Evolutionary conservation across 2,329 filamentous ascomycete species (phyloP), one percentile per base, ranked within the genome.

Genomic region (Colletotrichum destructivum): DNA sequence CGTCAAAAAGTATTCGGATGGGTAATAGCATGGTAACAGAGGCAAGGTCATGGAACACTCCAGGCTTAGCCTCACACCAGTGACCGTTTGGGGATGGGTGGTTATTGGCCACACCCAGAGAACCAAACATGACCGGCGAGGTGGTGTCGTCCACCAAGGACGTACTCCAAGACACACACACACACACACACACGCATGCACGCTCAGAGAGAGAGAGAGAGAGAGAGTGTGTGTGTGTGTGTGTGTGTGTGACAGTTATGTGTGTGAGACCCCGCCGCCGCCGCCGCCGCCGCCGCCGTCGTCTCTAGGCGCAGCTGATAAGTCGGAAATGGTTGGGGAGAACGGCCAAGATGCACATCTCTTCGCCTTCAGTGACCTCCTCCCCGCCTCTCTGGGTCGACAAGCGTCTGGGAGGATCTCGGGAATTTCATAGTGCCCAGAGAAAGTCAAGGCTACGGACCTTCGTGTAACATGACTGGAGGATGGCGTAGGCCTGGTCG

Each of bases 141-240:
- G 54, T 57, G 67, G 62, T 51, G 65, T 62, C 42, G 65, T 47
- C 59, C 49, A 56, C 23, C 66, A 63, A 38, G 42, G 63, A n/a
- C 51, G 23, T 44, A 60, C 55, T 55, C 51, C 44, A 42, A 64
- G 52, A 64, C 40, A n/a, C 26, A 15, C 44, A 35, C 8, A 35
- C 31, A 64, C 40, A n/a, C 26, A 15, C 44, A 35, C 8, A 35
- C 31, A 11, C 31, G 1, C 8, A 11, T 7, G 31, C 31, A 35
- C 31, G 8, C 31, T 35, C 31, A 35, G 51, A 51, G 40, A 31
- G 44, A 21, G 23, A n/a, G 44, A 38, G 52, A 16, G 15, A 54
- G 11, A 15, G 44, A 35, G 23, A 60, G 15, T 44, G 40, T 4
- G 26, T 4, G 26, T 4, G 26, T 7, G 31, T 7, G 31, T 7